A percentile compares a stretch with the other conserved stretches of the same genome.
phyloP scores from a whole-genome alignment of 176 grass and related monocot species.

The Saccharum officinarum region DNA sequence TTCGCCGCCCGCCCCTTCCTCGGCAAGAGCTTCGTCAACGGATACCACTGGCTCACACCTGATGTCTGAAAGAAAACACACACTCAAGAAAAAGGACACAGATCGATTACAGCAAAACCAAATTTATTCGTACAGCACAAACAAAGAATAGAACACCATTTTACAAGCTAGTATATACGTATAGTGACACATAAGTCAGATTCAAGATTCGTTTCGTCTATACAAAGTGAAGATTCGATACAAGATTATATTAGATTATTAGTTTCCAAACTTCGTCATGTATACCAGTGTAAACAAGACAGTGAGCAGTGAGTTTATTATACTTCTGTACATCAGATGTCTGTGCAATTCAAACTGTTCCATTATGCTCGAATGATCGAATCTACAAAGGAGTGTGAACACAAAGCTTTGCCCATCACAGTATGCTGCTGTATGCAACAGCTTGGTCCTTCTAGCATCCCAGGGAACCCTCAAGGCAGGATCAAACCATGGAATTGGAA shows the following conservation, averaged over 20 bases:
- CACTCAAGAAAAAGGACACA: not conserved
- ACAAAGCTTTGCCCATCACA: conserved; percentile 24
- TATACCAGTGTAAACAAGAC: conserved; percentile 9
- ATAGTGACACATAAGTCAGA: conserved; percentile 5
- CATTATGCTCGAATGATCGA: conserved; percentile 18
- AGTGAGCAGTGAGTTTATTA: conserved; percentile 1
- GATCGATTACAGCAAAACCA: not conserved
- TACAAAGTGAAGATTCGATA: not conserved
- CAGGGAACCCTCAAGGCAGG: conserved; percentile 42
- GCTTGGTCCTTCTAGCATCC: conserved; percentile 36
- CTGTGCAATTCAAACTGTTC: not conserved
- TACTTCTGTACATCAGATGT: not conserved
- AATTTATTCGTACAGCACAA: conserved; percentile 32
- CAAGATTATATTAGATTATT: conserved; percentile 3
- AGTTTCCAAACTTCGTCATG: conserved; percentile 3
- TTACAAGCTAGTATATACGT: not conserved
- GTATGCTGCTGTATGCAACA: conserved; percentile 21
- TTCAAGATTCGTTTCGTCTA: conserved; percentile 32
- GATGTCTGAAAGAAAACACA: conserved; percentile 50
- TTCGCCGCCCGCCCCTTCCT: conserved; percentile 77
- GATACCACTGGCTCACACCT: conserved; percentile 85
- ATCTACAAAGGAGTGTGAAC: not conserved
- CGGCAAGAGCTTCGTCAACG: conserved; percentile 91
- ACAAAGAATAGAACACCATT: not conserved
- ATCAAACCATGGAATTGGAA: not conserved